Evolutionary conservation across 257 asterid genomes (phyloP), one percentile per base, ranked within the genome.

Genomic region (Handroanthus guayacan): DNA sequence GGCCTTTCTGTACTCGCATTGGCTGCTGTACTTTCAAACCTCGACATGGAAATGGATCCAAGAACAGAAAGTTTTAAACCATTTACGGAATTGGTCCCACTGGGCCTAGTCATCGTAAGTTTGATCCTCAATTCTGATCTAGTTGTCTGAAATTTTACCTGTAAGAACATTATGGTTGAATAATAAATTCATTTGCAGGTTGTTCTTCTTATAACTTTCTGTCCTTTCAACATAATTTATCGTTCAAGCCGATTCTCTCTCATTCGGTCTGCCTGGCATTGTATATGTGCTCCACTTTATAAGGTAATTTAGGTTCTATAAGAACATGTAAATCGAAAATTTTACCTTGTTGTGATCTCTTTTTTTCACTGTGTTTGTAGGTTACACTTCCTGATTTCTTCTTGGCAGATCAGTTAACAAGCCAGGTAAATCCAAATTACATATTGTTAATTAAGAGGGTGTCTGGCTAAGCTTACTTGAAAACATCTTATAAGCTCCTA

Each of bases 321-420:
- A 37, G 4, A 71, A 1, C 3, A 48, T 68, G 50, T 14, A 38
- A 60, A 8, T 5, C 36, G 45, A 55, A 14, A 44, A 10, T 9
- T 64, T 77, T 34, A 64, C 60, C 71, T 70, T 37, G 44, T 34
- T 39, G 5, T 76, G 47, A 54, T 69, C 20, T 76, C 50, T 73
- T 37, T 36, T 0, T 70, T 39, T 74, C 25, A 45, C 34, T 61
- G 45, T 75, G 18, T 76, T 79, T 72, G 67, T 67, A 94, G 98
- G 94, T 91, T 52, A 87, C 83, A 3, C 86, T 94, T 48, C 74
- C 97, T 14, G 98, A 93, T 83, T 91, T 91, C 82, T 83, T 93
- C 92, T 84, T 93, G 84, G 95, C 93, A n/a, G 98, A 94, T 83
- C 97, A 91, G 87, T 77, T 94, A 58, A 94, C 98, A n/a, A 94